Conservation (phyloP, 1,139 yeast genomes). For the Kurtzmaniella quercitrusa region DNA sequence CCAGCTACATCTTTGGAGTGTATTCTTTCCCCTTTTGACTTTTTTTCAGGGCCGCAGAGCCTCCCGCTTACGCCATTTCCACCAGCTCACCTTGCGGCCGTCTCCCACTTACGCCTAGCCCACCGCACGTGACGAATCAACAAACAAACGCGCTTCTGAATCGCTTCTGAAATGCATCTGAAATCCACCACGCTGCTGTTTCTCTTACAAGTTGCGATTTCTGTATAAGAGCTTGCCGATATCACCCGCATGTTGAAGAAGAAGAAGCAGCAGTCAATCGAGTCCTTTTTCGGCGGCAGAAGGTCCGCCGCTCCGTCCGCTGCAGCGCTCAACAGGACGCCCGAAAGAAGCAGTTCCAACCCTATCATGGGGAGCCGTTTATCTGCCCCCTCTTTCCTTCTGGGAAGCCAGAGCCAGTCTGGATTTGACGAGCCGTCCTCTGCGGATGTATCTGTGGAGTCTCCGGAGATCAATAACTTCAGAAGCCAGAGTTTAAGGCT, state of each 20-base stretch:
- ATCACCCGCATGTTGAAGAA: background rate
- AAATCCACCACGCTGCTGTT: background rate
- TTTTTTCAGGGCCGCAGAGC: too few species aligned
- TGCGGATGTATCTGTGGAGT: slow-evolving; percentile 24
- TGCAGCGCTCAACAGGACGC: slow-evolving; percentile 11
- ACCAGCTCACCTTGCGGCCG: too few species aligned
- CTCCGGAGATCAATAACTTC: slow-evolving; percentile 28
- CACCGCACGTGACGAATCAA: background rate
- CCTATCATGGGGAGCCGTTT: background rate
- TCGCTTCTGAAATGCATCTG: background rate
- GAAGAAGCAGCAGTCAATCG: background rate
- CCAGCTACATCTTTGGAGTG: too few species aligned
- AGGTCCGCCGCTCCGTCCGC: background rate
- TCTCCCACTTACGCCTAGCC: background rate
- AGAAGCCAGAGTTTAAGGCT: slow-evolving; percentile 16
- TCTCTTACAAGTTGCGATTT: background rate
- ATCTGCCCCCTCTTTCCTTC: background rate
- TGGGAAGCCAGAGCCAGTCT: slow-evolving; percentile 5
- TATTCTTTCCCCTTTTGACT: too few species aligned
- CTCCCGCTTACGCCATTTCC: too few species aligned
- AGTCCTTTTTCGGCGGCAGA: background rate
- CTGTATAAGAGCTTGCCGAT: background rate
- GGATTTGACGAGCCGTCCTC: slow-evolving; percentile 25
- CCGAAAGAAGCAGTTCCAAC: slow-evolving; percentile 12
- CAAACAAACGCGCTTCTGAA: background rate